Evolutionary conservation across 176 grass and related monocot genomes (phyloP).

Genomic region (Aegilops umbellulata): DNA sequence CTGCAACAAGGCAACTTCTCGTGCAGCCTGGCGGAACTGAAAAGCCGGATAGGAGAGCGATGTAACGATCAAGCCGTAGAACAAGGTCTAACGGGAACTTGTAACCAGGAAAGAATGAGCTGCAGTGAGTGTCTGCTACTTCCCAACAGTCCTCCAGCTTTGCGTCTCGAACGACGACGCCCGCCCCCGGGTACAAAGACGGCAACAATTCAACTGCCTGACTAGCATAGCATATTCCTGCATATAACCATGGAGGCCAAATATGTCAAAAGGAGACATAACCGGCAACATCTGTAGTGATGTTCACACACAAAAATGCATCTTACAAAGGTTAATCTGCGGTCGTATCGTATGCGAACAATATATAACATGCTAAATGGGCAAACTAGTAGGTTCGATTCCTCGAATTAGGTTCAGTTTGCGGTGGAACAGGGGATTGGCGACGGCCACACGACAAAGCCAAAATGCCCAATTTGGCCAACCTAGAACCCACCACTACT

Average conservation of each 20-base stretch:
- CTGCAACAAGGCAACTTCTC: constrained; percentile 82
- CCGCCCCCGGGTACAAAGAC: constrained; percentile 58
- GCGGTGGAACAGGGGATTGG: not conserved
- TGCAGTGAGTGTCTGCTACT: constrained; percentile 94
- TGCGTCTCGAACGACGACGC: constrained; percentile 70
- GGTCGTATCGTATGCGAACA: not conserved
- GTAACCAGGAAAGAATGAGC: constrained; percentile 89
- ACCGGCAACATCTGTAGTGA: not conserved
- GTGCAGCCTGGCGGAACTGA: constrained; percentile 79
- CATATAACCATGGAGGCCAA: not conserved
- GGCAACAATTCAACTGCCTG: constrained; percentile 72
- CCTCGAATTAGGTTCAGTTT: not conserved
- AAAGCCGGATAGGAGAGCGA: constrained; percentile 69
- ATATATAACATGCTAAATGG: not conserved
- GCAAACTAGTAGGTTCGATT: not conserved
- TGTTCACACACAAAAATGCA: constrained; percentile 1
- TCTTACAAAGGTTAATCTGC: not conserved
- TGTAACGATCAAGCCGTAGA: constrained; percentile 75
- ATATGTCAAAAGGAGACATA: constrained; percentile 6
- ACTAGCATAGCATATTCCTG: constrained; percentile 60
- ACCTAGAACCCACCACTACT: not conserved
- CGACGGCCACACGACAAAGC: not conserved
- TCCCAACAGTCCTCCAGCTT: constrained; percentile 89
- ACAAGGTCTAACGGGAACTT: constrained; percentile 82
- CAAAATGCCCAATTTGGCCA: not conserved